Conservation (phyloP, 2,329 filamentous ascomycete genomes). For the Lachnellula subtilissima region DNA sequence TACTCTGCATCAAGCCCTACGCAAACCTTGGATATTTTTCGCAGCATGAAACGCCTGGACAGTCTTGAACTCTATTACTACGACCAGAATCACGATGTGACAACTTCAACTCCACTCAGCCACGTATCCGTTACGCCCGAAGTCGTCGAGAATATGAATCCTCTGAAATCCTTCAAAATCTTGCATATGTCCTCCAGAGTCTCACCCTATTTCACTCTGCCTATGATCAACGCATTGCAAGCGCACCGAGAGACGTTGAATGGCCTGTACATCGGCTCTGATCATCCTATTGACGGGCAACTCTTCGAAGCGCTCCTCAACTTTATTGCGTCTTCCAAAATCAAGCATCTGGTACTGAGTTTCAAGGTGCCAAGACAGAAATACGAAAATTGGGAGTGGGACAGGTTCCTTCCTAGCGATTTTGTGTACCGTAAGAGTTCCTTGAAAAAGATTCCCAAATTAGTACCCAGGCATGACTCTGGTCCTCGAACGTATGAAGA, state of each 20-base stretch:
- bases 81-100: neutral
- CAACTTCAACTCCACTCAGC: neutral
- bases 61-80: constrained; percentile 5
- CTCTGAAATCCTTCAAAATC: constrained; percentile 4
- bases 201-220: neutral
- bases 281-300: neutral
- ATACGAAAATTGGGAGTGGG: neutral
- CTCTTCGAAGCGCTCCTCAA: neutral
- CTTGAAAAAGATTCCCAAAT: no score
- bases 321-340: neutral
- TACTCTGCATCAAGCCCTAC: constrained; percentile 2
- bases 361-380: neutral
- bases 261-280: neutral
- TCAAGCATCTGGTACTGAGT: neutral
- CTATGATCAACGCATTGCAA: constrained; percentile 3
- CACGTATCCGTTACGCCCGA: constrained; percentile 1
- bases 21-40: constrained; percentile 4
- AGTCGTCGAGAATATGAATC: constrained; percentile 5
- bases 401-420: neutral
- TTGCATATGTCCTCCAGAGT: constrained; percentile 4
- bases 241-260: neutral
- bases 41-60: constrained; percentile 5
- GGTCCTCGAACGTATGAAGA: no score
- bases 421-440: no score
- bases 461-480: no score